These are phyloP conservation scores for Coemansia sp. DNA, from an alignment of 192 early-diverging fungal genomes.

Conservation along the genomic window DNA sequence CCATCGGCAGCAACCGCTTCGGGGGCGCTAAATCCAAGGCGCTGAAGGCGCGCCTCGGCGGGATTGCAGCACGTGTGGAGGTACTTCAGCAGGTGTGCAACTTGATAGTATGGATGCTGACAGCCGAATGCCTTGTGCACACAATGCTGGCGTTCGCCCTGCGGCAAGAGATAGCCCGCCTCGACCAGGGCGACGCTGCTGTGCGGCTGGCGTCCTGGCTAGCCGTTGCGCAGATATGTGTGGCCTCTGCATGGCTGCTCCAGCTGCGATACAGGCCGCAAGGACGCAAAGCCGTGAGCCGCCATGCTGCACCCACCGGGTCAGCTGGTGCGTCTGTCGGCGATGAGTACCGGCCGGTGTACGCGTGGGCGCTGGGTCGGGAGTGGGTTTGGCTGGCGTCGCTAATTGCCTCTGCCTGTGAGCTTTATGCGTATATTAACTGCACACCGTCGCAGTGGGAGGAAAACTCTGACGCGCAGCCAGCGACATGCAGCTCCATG, in stretches of 20 bases:
- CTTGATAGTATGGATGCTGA: conserved; percentile 22
- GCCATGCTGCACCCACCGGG: background rate
- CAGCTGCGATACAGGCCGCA: conserved; percentile 17
- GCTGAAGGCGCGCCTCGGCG: conserved; percentile 2
- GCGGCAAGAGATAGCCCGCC: conserved; percentile 32
- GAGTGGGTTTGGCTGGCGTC: conserved; percentile 45
- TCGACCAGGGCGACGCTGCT: conserved; percentile 7
- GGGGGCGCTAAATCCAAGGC: conserved; percentile 1
- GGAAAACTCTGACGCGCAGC: background rate
- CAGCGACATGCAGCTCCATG: conserved; percentile 32
- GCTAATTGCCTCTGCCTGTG: conserved; percentile 25
- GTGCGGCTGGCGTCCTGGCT: conserved; percentile 20
- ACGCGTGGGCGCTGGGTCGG: conserved; percentile 16
- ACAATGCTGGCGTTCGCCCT: conserved; percentile 43
- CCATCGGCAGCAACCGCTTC: background rate
- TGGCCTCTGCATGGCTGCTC: conserved; percentile 24
- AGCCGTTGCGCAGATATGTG: conserved; percentile 36
- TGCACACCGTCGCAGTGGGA: conserved; percentile 11
- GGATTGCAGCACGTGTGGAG: conserved; percentile 7
- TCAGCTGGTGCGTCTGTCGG: background rate
- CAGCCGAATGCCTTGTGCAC: conserved; percentile 37
- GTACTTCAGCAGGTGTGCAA: conserved; percentile 27
- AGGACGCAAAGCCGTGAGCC: background rate
- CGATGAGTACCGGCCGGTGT: conserved; percentile 1
- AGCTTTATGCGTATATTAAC: conserved; percentile 43